phyloP scores from a whole-genome alignment of 306 rosid species.

The Cicer chorassanicum region DNA sequence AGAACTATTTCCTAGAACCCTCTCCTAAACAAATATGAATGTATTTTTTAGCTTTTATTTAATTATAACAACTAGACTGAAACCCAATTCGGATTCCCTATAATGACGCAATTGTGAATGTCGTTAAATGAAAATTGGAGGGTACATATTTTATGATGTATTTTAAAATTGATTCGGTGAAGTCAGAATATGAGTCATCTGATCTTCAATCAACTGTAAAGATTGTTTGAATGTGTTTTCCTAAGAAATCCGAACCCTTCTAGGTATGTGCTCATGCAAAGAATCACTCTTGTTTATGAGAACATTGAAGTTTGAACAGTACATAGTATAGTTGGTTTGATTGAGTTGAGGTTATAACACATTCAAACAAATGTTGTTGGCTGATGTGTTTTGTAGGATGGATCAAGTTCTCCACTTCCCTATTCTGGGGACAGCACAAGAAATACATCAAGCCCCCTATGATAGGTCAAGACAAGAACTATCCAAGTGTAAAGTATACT shows the following conservation, averaged over 20 bases:
- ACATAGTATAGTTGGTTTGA: neutral
- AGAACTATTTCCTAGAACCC: too few species aligned
- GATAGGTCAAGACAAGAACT: slow-evolving; percentile 15
- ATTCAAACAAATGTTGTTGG: neutral
- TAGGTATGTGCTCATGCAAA: neutral
- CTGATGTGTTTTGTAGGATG: slow-evolving; percentile 40
- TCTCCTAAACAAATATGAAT: too few species aligned
- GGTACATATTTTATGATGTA: neutral
- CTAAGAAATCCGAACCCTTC: neutral
- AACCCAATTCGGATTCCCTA: too few species aligned
- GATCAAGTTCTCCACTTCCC: slow-evolving; percentile 32
- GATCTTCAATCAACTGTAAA: neutral
- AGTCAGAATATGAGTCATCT: neutral
- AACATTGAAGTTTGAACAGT: neutral
- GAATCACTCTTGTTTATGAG: neutral
- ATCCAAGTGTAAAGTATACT: slow-evolving; percentile 1
- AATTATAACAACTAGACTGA: too few species aligned
- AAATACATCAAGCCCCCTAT: slow-evolving; percentile 31
- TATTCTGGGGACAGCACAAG: slow-evolving; percentile 37
- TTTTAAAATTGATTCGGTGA: neutral
- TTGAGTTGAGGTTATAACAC: neutral
- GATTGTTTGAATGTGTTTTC: neutral
- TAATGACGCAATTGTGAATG: too few species aligned
- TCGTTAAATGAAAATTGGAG: neutral
- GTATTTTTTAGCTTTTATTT: too few species aligned